These are phyloP conservation scores for Leccinum incarnatum DNA, from an alignment of 768 basidiomycete genomes.

Conservation along the genomic window DNA sequence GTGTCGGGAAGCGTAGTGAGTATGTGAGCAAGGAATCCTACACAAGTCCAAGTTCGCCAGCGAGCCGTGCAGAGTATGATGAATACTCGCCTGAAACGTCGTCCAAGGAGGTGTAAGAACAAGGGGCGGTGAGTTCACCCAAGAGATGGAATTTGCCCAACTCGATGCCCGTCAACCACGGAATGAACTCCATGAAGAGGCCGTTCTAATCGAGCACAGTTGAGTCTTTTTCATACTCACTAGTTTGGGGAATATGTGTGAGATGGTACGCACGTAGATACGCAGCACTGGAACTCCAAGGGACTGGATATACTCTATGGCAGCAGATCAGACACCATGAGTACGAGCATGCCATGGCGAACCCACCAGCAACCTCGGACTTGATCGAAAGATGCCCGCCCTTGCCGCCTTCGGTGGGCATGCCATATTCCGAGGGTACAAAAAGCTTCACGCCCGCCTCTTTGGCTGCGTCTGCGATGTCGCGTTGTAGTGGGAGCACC, in stretches of 20 bases:
- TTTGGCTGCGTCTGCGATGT: conserved; percentile 36
- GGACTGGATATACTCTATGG: conserved; percentile 29
- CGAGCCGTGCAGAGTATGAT: neutral
- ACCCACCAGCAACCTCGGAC: conserved; percentile 29
- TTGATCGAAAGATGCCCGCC: conserved; percentile 27
- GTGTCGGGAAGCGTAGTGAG: conserved; percentile 30
- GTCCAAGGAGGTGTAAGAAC: conserved; percentile 32
- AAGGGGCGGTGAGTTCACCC: conserved; percentile 30
- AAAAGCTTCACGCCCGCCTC: conserved; percentile 37
- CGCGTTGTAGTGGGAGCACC: conserved; percentile 25
- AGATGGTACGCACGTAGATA: conserved; percentile 29
- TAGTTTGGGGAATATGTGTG: neutral
- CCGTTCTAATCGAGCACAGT: conserved; percentile 27
- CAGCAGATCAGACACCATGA: neutral
- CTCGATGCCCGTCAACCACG: conserved; percentile 28
- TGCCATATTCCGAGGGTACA: conserved; percentile 39
- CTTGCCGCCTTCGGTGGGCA: conserved; percentile 33
- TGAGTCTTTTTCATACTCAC: neutral
- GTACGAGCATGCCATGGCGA: neutral
- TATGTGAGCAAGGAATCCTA: conserved; percentile 36
- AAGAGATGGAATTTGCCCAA: conserved; percentile 31
- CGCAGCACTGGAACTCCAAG: conserved; percentile 31
- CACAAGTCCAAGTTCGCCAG: conserved; percentile 1
- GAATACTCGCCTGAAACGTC: conserved; percentile 34
- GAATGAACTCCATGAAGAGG: conserved; percentile 32